Evolutionary conservation across 129 eudicot genomes (phyloP).

Genomic region (Pulicaria dysenterica): DNA sequence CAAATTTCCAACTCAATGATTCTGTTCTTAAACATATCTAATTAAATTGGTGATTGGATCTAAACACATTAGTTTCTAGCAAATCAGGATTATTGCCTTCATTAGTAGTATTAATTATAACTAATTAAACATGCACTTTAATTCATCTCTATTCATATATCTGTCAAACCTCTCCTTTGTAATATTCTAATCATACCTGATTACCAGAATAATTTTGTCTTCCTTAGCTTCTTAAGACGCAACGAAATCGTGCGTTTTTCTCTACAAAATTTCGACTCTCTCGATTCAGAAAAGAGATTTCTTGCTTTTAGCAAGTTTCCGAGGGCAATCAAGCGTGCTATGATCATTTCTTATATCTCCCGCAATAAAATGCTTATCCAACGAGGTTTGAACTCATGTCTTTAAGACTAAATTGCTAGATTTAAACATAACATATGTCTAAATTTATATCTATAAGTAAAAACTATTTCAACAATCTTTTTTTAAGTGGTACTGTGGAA

Average conservation of each 20-base stretch:
- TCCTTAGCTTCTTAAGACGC: not conserved
- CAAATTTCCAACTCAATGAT: slow-evolving; percentile 56
- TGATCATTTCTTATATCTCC: no score
- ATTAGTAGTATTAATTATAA: slow-evolving; percentile 15
- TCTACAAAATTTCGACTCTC: no score
- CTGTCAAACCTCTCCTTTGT: not conserved
- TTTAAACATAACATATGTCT: not conserved
- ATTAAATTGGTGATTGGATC: slow-evolving; percentile 42
- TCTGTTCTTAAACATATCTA: slow-evolving; percentile 45
- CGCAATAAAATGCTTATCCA: no score
- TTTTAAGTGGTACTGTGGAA: slow-evolving; percentile 1
- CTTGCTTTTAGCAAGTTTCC: no score
- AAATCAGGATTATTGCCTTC: slow-evolving; percentile 37
- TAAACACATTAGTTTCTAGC: slow-evolving; percentile 31
- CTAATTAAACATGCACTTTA: slow-evolving; percentile 19
- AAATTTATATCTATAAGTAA: not conserved
- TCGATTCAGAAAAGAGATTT: no score
- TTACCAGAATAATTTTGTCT: not conserved
- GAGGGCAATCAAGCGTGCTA: no score
- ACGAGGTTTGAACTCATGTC: not conserved
- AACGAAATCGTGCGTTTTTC: no score
- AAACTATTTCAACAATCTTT: not conserved
- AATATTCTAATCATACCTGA: not conserved
- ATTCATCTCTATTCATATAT: not conserved
- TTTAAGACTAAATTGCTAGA: not conserved